Conservation (phyloP, 2,329 filamentous ascomycete species). For the Fusarium guadeloupense region DNA sequence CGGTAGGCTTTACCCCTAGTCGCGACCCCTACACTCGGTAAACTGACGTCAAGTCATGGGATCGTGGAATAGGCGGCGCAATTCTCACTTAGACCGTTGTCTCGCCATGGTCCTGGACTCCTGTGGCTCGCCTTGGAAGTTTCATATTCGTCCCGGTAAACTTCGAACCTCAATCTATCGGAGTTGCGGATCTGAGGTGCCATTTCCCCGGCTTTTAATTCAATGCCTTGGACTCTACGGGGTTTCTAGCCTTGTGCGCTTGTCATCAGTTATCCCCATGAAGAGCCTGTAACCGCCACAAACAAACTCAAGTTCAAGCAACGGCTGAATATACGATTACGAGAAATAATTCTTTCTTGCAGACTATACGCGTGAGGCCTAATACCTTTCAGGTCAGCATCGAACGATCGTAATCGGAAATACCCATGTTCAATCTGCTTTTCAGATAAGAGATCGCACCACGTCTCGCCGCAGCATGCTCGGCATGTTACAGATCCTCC, state of each 20-base stretch:
- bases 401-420: slow-evolving; percentile 34
- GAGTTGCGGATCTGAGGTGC: slow-evolving; percentile 23
- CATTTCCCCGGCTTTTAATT: slow-evolving; percentile 18
- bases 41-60: slow-evolving; percentile 10
- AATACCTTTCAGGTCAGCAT: slow-evolving; percentile 22
- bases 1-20: slow-evolving; percentile 8
- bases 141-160: slow-evolving; percentile 38
- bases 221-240: slow-evolving; percentile 10
- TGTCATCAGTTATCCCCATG: neutral
- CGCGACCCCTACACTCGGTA: slow-evolving; percentile 2
- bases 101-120: slow-evolving; percentile 25
- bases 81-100: slow-evolving; percentile 23
- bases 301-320: slow-evolving; percentile 7
- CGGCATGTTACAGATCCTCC: slow-evolving; percentile 24
- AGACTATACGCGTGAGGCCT: neutral
- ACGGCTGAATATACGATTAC: neutral
- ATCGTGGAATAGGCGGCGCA: slow-evolving; percentile 11
- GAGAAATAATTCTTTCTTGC: slow-evolving; percentile 4
- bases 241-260: slow-evolving; percentile 6
- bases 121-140: slow-evolving; percentile 25
- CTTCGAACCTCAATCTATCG: slow-evolving; percentile 18
- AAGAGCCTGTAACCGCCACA: slow-evolving; percentile 1
- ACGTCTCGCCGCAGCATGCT: slow-evolving; percentile 28
- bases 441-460: slow-evolving; percentile 35
- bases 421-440: slow-evolving; percentile 34